phyloP scores from a whole-genome alignment of 805 yeast species.

The Yamadazyma akitaensis region DNA sequence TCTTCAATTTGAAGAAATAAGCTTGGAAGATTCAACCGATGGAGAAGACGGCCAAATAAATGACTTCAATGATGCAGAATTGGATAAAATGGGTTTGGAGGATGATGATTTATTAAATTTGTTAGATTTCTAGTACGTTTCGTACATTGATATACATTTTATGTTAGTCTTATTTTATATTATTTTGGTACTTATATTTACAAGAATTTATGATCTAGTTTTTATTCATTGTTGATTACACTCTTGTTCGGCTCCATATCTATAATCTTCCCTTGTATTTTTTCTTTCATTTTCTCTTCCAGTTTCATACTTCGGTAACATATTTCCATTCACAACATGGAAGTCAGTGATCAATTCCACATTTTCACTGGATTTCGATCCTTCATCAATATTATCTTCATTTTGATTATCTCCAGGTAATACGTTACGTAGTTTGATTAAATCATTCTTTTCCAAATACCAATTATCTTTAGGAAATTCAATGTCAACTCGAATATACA shows the following conservation, averaged over 20 bases:
- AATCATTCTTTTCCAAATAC: conserved; percentile 72
- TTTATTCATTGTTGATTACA: background rate
- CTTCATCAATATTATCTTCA: conserved; percentile 21
- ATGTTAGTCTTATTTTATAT: background rate
- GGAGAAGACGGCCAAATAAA: conserved; percentile 8
- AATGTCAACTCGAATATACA: conserved; percentile 66
- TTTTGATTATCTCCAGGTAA: conserved; percentile 44
- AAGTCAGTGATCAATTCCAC: conserved; percentile 37
- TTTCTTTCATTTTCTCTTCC: background rate
- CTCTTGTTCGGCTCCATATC: background rate
- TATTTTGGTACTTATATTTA: too few relatives aligned
- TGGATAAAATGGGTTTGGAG: conserved; percentile 28
- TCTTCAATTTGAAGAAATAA: conserved; percentile 10
- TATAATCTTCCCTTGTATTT: background rate
- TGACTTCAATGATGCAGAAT: conserved; percentile 7
- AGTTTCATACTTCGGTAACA: conserved; percentile 28
- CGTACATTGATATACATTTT: background rate
- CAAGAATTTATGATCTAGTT: background rate
- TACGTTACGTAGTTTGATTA: conserved; percentile 49
- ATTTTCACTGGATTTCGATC: conserved; percentile 34
- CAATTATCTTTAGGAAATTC: conserved; percentile 85
- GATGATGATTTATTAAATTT: conserved; percentile 33
- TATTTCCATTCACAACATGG: conserved; percentile 20
- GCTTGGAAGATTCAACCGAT: conserved; percentile 13
- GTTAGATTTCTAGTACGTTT: conserved; percentile 25